Evolutionary conservation across 768 basidiomycete genomes (phyloP).

Genomic region (Hypholoma sublateritium): DNA sequence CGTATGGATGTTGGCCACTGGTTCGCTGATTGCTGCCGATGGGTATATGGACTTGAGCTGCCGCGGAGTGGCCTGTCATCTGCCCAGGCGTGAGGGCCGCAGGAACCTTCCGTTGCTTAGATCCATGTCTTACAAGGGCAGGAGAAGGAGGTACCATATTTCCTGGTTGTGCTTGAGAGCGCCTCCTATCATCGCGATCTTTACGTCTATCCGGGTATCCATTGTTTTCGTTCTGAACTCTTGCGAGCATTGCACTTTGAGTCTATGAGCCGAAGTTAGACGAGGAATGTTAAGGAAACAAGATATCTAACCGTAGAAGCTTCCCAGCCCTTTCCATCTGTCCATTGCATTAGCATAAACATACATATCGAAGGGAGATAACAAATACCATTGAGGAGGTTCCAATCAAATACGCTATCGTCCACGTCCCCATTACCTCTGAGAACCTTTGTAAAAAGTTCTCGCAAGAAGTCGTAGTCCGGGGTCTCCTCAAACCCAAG

Average conservation of each 20-base stretch:
- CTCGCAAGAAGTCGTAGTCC: conserved; percentile 97
- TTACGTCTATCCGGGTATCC: conserved; percentile 55
- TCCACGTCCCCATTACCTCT: conserved; percentile 90
- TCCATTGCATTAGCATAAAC: conserved; percentile 7
- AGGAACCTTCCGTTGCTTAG: conserved; percentile 68
- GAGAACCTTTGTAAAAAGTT: conserved; percentile 91
- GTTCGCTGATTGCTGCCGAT: conserved; percentile 54
- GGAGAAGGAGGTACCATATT: conserved; percentile 71
- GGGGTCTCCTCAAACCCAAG: conserved; percentile 99
- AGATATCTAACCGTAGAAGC: conserved; percentile 59
- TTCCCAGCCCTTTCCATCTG: conserved; percentile 96
- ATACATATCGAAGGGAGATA: background rate
- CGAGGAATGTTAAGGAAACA: background rate
- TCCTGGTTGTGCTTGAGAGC: conserved; percentile 57
- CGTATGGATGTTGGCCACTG: conserved; percentile 68
- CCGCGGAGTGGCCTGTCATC: conserved; percentile 68
- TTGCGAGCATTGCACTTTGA: conserved; percentile 63
- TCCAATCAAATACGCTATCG: conserved; percentile 97
- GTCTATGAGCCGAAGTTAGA: conserved; percentile 33
- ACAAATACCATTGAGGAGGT: conserved; percentile 72
- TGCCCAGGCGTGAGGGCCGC: conserved; percentile 62
- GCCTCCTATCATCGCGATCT: conserved; percentile 69
- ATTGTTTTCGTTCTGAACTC: conserved; percentile 52
- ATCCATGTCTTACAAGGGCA: conserved; percentile 74
- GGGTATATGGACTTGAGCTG: conserved; percentile 74